phyloP scores from a whole-genome alignment of 208 protist species.

The Leishmania mexicana region DNA sequence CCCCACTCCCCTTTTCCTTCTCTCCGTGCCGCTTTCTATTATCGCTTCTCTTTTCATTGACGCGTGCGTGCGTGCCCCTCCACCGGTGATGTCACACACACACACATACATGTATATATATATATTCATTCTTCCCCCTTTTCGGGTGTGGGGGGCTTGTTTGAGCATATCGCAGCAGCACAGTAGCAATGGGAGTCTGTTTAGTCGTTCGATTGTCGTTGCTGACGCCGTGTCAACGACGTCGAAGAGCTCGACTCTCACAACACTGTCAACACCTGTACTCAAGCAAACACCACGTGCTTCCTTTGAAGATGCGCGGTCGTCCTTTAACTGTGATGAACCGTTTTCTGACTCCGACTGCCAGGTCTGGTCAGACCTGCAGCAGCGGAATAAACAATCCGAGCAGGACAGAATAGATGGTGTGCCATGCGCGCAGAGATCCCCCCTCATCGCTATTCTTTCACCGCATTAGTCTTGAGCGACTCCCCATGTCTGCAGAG shows the following conservation, averaged over 20 bases:
- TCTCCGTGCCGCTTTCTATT: neutral
- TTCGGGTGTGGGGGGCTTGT: neutral
- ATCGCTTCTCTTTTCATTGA: neutral
- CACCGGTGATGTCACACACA: neutral
- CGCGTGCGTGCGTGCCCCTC: neutral
- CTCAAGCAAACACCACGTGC: neutral
- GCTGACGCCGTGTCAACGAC: neutral
- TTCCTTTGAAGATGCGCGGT: neutral
- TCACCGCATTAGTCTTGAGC: constrained; percentile 39
- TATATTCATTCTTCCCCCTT: neutral
- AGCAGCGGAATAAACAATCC: constrained; percentile 1
- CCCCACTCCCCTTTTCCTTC: neutral
- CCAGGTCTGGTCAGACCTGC: constrained; percentile 19
- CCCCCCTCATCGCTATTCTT: constrained; percentile 38
- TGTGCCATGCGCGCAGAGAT: constrained; percentile 22
- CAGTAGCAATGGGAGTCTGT: constrained; percentile 5
- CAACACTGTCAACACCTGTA: neutral
- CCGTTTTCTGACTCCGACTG: constrained; percentile 28
- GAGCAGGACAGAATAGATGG: neutral
- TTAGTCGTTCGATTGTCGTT: neutral
- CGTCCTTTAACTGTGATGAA: constrained; percentile 1
- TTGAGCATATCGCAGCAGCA: neutral
- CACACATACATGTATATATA: neutral
- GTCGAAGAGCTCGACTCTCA: neutral
- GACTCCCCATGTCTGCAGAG: constrained; percentile 20